phyloP scores from a whole-genome alignment of 257 asterid species.

The Eustoma russellianum region DNA sequence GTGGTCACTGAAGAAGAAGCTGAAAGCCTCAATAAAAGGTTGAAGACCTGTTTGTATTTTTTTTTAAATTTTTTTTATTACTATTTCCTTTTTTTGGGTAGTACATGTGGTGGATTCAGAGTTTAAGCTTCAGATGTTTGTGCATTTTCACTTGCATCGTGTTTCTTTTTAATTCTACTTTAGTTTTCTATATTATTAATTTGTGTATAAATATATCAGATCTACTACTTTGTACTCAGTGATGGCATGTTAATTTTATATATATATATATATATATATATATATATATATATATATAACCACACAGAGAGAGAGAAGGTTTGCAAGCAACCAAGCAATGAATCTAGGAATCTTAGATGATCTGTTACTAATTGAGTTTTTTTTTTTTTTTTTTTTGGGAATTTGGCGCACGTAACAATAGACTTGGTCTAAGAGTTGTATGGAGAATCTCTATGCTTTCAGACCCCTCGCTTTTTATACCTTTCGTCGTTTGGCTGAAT shows the following conservation, averaged over 20 bases:
- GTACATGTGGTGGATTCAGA: not conserved
- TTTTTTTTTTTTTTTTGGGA: no score
- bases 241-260: not conserved
- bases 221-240: slow-evolving; percentile 5
- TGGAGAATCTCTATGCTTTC: not conserved
- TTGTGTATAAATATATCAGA: slow-evolving; percentile 8
- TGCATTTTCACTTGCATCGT: slow-evolving; percentile 6
- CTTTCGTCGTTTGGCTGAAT: no score
- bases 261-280: no score
- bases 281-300: no score
- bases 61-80: no score
- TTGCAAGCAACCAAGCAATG: no score
- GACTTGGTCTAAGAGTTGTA: not conserved
- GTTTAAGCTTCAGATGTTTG: slow-evolving; percentile 1
- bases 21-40: slow-evolving; percentile 74
- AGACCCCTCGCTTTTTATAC: no score
- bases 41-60: no score
- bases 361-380: not conserved
- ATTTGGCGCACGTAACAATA: not conserved
- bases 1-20: slow-evolving; percentile 93
- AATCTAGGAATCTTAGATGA: not conserved
- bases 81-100: no score
- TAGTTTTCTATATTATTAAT: not conserved
- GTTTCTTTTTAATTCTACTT: not conserved
- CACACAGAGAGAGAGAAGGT: no score